Percentiles rank a stretch among this genome's conserved stretches.
Conservation (phyloP, 805 yeast genomes). For the Sporopachydermia quercuum region DNA sequence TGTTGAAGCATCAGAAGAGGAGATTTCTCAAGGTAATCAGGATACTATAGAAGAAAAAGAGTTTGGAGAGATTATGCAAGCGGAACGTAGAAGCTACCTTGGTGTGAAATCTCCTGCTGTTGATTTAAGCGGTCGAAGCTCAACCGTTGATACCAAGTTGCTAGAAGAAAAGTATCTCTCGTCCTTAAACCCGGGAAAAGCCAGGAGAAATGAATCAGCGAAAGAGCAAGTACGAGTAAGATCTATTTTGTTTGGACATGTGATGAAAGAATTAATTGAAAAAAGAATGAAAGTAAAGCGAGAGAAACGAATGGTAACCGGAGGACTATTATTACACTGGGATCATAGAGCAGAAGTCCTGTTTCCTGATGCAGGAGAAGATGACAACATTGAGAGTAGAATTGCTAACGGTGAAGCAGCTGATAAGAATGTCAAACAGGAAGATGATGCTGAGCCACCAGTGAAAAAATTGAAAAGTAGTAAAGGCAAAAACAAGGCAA, state of each 20-base stretch:
- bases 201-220: background rate
- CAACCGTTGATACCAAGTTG: background rate
- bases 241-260: background rate
- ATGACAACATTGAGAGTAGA: too few species aligned
- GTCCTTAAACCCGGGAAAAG: background rate
- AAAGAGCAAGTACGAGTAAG: background rate
- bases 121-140: background rate
- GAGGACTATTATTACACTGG: background rate
- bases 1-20: slow-evolving; percentile 13
- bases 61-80: slow-evolving; percentile 27
- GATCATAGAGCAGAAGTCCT: background rate
- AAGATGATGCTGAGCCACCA: background rate
- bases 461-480: too few species aligned
- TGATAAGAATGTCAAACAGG: background rate
- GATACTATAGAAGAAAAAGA: slow-evolving; percentile 28
- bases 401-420: background rate
- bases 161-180: too few species aligned
- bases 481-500: too few species aligned
- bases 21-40: slow-evolving; percentile 22
- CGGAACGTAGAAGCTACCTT: slow-evolving; percentile 22
- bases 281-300: background rate
- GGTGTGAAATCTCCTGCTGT: slow-evolving; percentile 4
- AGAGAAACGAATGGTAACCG: background rate
- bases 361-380: too few species aligned
- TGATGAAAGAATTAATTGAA: background rate